These are phyloP conservation scores for Mycena epipterygia DNA, from an alignment of 768 basidiomycete genomes.

Conservation along the genomic window DNA sequence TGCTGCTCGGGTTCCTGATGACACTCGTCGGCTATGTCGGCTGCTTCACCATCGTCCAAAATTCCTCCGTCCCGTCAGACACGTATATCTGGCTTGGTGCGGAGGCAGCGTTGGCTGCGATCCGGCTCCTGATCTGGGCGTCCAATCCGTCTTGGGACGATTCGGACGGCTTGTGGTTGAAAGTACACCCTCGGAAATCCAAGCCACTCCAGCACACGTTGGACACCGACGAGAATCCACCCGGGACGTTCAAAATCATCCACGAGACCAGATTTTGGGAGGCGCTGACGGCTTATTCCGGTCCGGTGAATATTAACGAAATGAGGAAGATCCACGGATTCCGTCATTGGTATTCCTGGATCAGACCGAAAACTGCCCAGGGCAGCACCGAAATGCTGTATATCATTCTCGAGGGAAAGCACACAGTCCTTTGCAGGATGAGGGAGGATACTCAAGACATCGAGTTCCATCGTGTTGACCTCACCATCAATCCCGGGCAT, in stretches of 20 bases:
- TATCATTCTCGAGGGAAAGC: background rate
- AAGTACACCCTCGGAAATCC: background rate
- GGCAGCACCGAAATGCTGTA: background rate
- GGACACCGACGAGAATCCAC: background rate
- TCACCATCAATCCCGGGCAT: background rate
- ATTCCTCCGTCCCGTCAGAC: background rate
- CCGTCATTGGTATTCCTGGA: background rate
- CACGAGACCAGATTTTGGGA: background rate
- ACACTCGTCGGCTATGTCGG: constrained; percentile 14
- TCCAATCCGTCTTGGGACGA: constrained; percentile 16
- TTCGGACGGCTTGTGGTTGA: background rate
- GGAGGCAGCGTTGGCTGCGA: background rate
- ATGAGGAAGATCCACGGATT: background rate
- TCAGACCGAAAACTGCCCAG: background rate
- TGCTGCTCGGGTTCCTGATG: constrained; percentile 9
- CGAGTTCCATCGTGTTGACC: too few relatives aligned
- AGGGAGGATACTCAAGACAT: too few relatives aligned
- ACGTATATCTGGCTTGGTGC: constrained; percentile 11
- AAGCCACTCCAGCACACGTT: background rate
- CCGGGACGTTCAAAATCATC: background rate
- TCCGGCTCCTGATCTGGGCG: constrained; percentile 6
- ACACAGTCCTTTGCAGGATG: background rate
- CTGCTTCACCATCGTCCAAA: constrained; percentile 23
- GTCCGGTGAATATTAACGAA: background rate
- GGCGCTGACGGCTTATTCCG: background rate